Percentiles rank a stretch among this genome's conserved stretches.
These are phyloP conservation scores for Cetradonia linearis DNA, from an alignment of 495 filamentous ascomycete species.

Conservation along the genomic window DNA sequence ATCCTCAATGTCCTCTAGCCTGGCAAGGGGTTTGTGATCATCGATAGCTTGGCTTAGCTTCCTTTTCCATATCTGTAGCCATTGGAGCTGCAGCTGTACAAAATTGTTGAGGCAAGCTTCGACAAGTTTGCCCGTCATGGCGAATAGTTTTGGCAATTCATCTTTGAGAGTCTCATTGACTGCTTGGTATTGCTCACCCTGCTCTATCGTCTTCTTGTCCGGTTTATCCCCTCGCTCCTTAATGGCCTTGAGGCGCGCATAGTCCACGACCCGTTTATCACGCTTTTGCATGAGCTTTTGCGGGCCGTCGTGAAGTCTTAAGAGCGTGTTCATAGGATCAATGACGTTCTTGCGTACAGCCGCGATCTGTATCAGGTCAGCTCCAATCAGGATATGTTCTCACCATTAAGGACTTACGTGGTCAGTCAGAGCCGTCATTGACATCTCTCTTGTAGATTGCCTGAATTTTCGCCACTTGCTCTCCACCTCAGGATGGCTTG, in stretches of 20 bases:
- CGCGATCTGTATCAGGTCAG: constrained; percentile 44
- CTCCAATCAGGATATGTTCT: not conserved
- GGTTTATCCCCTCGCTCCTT: constrained; percentile 69
- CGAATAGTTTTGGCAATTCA: constrained; percentile 79
- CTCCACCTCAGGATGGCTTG: constrained; percentile 70
- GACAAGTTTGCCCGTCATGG: constrained; percentile 65
- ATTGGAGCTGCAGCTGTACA: constrained; percentile 66
- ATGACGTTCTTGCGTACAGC: constrained; percentile 73
- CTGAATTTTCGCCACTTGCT: constrained; percentile 85
- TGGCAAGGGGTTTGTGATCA: constrained; percentile 49
- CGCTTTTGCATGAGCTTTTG: constrained; percentile 83
- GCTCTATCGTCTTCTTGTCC: constrained; percentile 71
- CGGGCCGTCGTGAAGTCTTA: constrained; percentile 71
- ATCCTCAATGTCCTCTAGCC: constrained; percentile 53
- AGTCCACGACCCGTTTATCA: constrained; percentile 79
- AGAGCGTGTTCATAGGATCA: constrained; percentile 71
- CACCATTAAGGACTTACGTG: constrained; percentile 54
- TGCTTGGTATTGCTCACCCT: constrained; percentile 76
- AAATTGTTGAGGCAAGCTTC: constrained; percentile 72
- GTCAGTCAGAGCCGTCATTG: constrained; percentile 64
- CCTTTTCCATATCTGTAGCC: constrained; percentile 67
- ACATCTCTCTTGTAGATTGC: constrained; percentile 68
- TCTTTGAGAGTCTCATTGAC: constrained; percentile 87
- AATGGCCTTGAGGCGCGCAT: constrained; percentile 66
- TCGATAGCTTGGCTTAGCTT: constrained; percentile 70